These are phyloP conservation scores for Cadophora gregata DNA, from an alignment of 2,329 filamentous ascomycete species.

Conservation along the genomic window DNA sequence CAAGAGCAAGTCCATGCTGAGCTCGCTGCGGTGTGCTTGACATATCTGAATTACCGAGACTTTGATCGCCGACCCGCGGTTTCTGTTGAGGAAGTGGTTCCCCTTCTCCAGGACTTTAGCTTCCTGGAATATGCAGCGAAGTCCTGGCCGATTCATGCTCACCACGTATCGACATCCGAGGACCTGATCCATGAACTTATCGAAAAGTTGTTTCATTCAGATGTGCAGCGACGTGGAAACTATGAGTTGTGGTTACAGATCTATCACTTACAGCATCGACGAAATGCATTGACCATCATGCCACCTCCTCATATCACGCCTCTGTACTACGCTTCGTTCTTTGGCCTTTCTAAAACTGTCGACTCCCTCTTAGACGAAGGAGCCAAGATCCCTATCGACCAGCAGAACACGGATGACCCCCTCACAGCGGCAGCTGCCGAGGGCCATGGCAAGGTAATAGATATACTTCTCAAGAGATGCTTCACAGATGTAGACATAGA, in stretches of 20 bases:
- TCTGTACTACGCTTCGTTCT: constrained; percentile 32
- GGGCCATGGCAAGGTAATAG: neutral
- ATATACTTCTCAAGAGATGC: constrained; percentile 12
- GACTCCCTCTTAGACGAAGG: constrained; percentile 36
- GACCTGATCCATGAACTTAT: constrained; percentile 18
- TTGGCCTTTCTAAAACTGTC: constrained; percentile 29
- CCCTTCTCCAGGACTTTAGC: constrained; percentile 12
- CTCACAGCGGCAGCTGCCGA: neutral
- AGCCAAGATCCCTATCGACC: constrained; percentile 27
- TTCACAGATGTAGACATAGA: constrained; percentile 3
- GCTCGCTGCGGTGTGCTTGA: constrained; percentile 26
- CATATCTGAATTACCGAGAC: constrained; percentile 19
- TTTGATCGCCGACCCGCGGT: constrained; percentile 16
- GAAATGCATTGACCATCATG: neutral
- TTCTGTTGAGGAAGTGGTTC: neutral
- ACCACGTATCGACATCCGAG: constrained; percentile 13
- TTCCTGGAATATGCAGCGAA: constrained; percentile 17
- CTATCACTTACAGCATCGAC: constrained; percentile 12
- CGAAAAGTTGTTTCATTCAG: constrained; percentile 19
- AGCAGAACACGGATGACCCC: neutral
- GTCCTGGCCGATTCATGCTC: constrained; percentile 18
- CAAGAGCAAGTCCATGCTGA: constrained; percentile 16
- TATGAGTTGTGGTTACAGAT: constrained; percentile 23
- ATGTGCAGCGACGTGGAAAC: neutral
- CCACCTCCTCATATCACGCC: constrained; percentile 18